Evolutionary conservation across 2,329 filamentous ascomycete species (phyloP), one percentile per base, ranked within the genome.

Genomic region (Aspergillus calidoustus): DNA sequence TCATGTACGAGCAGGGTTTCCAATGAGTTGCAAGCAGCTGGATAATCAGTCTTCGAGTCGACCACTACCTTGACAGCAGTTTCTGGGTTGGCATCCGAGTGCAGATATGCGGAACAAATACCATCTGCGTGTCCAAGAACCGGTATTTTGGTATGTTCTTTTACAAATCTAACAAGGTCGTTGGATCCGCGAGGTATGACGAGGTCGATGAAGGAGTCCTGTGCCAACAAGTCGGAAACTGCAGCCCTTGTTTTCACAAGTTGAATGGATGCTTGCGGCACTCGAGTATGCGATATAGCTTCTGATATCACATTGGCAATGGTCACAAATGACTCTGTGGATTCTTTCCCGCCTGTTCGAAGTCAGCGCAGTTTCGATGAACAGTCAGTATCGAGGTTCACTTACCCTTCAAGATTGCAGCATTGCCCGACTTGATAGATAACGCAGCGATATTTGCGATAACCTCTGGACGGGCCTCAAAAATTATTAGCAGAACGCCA

Each of bases 381-480:
- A 9, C 17, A 46, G 19, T 1, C 17, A 30, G 25, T 7, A 17
- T 60, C 58, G 22, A 23, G 25, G 13, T 43, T 51, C 7, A 48
- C 64, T 11, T 71, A 85, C 89, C 94, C 83, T 99, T 99, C 64
- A 99, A 83, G 71, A 99, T 98, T 55, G 93, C 95, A 41, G 95
- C 91, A 77, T 99, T 99, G 71, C 93, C 95, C 13, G 94, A 98
- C 77, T 99, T 99, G 78, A 99, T 91, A 43, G 95, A 93, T 25
- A 99, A 84, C 4, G 93, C 92, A 65, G 95, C 93, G 73, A 99
- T 98, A 78, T 99, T 99, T 74, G 94, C 95, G 73, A 99, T 97
- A 67, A 99, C 95, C 80, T 99, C 95, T 7, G 95, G 95, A 7
- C 95, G 90, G 41, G 95, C 95, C 80, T 99, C 95, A 74, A 99